Evolutionary conservation across 345 rosid genomes (phyloP).

Genomic region (Rhodamnia rubescens): DNA sequence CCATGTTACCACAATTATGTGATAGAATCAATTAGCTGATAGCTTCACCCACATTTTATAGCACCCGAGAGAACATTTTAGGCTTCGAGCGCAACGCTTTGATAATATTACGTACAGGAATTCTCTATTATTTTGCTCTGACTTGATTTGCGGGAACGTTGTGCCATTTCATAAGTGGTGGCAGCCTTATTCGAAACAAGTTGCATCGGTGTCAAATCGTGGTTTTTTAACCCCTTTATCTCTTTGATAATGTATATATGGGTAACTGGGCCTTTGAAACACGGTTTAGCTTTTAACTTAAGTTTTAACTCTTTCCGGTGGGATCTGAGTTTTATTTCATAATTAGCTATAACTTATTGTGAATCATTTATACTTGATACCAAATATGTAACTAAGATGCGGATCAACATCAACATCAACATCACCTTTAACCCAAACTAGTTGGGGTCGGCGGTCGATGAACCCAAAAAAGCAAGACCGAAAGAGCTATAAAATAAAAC

Average conservation of each 20-base stretch:
- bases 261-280: background rate
- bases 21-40: background rate
- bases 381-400: background rate
- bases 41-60: background rate
- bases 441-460: no score
- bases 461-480: no score
- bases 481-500: no score
- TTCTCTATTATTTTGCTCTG: no score
- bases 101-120: background rate
- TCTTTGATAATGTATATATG: background rate
- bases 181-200: no score
- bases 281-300: background rate
- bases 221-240: no score
- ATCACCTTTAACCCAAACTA: no score
- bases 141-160: no score
- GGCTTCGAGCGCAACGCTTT: background rate
- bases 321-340: background rate
- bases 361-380: background rate
- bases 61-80: background rate
- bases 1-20: background rate
- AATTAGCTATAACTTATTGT: background rate
- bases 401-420: no score
- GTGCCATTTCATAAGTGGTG: no score
- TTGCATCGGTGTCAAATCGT: no score
- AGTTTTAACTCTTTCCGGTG: background rate